Evolutionary conservation across 2,329 filamentous ascomycete genomes (phyloP), one percentile per base, ranked within the genome.

Genomic region (Botrytis aclada): DNA sequence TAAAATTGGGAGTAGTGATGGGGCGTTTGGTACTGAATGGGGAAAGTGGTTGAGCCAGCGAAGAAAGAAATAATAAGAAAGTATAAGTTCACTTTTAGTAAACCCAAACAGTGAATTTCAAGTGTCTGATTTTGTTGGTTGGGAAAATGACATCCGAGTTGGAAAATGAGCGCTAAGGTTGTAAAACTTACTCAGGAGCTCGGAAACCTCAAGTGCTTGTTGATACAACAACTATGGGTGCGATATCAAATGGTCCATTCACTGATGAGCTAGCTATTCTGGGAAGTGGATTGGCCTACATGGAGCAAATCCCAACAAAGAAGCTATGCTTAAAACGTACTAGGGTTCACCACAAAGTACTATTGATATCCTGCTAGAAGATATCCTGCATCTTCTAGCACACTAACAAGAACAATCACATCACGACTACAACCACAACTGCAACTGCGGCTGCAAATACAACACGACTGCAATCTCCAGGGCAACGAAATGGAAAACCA

Each of bases 11-110:
- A n/a, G 43, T 7, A 41, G 22, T 8, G 34, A 71, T 6, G 61
- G 45, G 1, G 7, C 9, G 12, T 70, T 72, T 22, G 64, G 63
- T 16, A 14, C 34, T 39, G 43, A 56, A 43, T 72, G 37, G 45
- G 14, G 45, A 16, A 69, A 47, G 58, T 72, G 63, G 70, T 47
- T 58, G 70, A 69, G 14, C 2, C 41, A 41, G 62, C 41, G 43
- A 41, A 41, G n/a, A 29, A 5, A 29, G 25, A 54, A 22, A 14
- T 29, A 5, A 22, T 67, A 18, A 22, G 39, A 0, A 64, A 32
- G 8, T 16, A 22, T 0, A 14, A 16, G 22, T 4, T 16, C n/a
- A 9, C n/a, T n/a, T 29, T 18, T 18, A 8, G 1, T 29, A 29
- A 54, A 16, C 51, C 14, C 14, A 18, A 56, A 29, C 2, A 56